Evolutionary conservation across 768 basidiomycete genomes (phyloP).

Genomic region (Amanita pseudoporphyria): DNA sequence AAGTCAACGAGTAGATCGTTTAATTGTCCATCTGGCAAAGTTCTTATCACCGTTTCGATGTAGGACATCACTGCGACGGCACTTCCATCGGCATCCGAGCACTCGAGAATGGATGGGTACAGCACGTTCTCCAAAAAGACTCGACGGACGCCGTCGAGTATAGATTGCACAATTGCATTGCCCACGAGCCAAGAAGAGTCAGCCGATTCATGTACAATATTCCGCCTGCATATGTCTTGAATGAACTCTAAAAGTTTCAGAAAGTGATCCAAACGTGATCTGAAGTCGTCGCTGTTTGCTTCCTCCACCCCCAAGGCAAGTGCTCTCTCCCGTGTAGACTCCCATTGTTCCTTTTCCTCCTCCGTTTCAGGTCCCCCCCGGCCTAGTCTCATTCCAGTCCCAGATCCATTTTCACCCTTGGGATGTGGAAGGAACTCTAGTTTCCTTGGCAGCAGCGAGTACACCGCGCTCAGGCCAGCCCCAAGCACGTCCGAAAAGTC

Average conservation of each 20-base stretch:
- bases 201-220: slow-evolving; percentile 36
- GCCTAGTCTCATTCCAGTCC: slow-evolving; percentile 67
- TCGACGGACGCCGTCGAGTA: slow-evolving; percentile 70
- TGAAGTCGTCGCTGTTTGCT: slow-evolving; percentile 68
- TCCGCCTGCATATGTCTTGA: slow-evolving; percentile 78
- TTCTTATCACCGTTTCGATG: slow-evolving; percentile 80
- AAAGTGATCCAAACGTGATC: slow-evolving; percentile 75
- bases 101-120: slow-evolving; percentile 89
- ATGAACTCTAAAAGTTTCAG: slow-evolving; percentile 87
- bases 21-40: slow-evolving; percentile 58
- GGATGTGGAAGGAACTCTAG: slow-evolving; percentile 53
- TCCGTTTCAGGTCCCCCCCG: slow-evolving; percentile 43
- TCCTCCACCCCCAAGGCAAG: slow-evolving; percentile 65
- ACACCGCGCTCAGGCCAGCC: slow-evolving; percentile 88
- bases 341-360: slow-evolving; percentile 42
- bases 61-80: slow-evolving; percentile 95
- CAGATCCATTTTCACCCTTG: slow-evolving; percentile 26
- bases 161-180: slow-evolving; percentile 72
- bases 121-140: slow-evolving; percentile 91
- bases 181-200: slow-evolving; percentile 65
- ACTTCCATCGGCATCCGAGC: slow-evolving; percentile 89
- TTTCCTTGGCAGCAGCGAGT: slow-evolving; percentile 84
- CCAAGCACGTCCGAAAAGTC: slow-evolving; percentile 97
- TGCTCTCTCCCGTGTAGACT: slow-evolving; percentile 38
- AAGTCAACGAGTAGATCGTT: slow-evolving; percentile 67